Evolutionary conservation across 257 asterid species (phyloP), one percentile per base, ranked within the genome.

Genomic region (Solanum gracilifrons): DNA sequence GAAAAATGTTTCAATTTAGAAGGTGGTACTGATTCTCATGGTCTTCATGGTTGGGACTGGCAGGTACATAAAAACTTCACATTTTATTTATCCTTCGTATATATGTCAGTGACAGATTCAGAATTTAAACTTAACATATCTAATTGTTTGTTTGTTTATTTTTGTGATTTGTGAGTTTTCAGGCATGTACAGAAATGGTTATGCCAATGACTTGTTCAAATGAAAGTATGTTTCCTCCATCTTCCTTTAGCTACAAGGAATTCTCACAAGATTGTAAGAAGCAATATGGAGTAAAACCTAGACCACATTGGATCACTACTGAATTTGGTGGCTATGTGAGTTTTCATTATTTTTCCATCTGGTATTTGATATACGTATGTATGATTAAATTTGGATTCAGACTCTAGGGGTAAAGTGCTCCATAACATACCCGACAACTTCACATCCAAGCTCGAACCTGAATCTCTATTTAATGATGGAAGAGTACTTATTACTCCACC

Each of bases 151-250:
- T 82, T 72, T 4, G 43, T 43, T 18, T 72, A 33, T 33, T 4
- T 48, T 6, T 41, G 7, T 86, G 87, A 8, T 46, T 80, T 77
- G 9, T 82, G 43, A 20, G 62, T 90, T 58, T 69, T 77, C 89
- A 94, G 97, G 95, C 97, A 60, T 95, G 98, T 73, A 95, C 98
- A 37, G 98, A 95, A 89, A 95, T 95, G 98, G 98, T 94, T 32
- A 94, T 94, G 97, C 98, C 96, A 18, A 90, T 93, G 94, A 85
- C 88, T 23, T 90, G 92, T 80, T 90, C 98, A 32, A 91, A 92
- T 1, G 92, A 91, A 88, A 92, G 97, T 90, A 93, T 95, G 96
- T 95, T 95, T 87, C 93, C 95, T 12, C 96, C 95, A 72, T 91
- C 82, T 85, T 79, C 95, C 29, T 95, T 88, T 92, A 93, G 91